Conservation (phyloP, 2,329 filamentous ascomycete genomes). For the Aureobasidium sp. region DNA sequence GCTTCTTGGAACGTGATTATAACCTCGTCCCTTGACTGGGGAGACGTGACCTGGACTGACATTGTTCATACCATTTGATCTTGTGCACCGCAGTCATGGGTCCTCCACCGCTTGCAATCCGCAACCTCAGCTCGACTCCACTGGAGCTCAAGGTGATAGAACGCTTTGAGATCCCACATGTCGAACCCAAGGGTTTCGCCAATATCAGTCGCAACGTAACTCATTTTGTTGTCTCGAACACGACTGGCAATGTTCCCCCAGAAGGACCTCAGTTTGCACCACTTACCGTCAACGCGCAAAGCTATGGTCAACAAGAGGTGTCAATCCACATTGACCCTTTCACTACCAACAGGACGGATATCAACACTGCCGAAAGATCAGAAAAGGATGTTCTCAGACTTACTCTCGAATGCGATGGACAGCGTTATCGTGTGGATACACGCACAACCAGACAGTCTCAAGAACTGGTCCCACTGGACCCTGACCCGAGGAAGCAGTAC, state of each 20-base stretch:
- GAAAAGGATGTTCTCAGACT: constrained; percentile 62
- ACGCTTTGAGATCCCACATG: constrained; percentile 55
- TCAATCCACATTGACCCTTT: constrained; percentile 61
- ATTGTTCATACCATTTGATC: background rate
- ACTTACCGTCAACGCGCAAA: constrained; percentile 48
- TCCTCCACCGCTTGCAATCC: constrained; percentile 53
- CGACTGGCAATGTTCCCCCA: constrained; percentile 29
- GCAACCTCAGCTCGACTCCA: constrained; percentile 70
- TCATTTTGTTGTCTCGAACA: constrained; percentile 36
- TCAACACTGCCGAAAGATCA: constrained; percentile 48
- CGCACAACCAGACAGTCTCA: constrained; percentile 45
- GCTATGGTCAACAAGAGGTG: constrained; percentile 54
- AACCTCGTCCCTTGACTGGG: background rate
- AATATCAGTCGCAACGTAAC: constrained; percentile 35
- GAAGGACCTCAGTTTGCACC: constrained; percentile 17
- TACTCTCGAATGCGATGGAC: constrained; percentile 56
- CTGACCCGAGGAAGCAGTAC: constrained; percentile 32
- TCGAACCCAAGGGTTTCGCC: constrained; percentile 31
- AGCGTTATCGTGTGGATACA: constrained; percentile 64
- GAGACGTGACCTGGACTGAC: background rate
- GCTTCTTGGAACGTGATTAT: background rate
- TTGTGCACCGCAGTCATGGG: background rate
- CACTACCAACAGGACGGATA: constrained; percentile 52
- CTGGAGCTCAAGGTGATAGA: constrained; percentile 66
- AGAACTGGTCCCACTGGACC: constrained; percentile 31